Percentiles rank a stretch among this genome's conserved stretches.
Conservation (phyloP, 164 flowering plant species). For the Chimonanthus salicifolius region DNA sequence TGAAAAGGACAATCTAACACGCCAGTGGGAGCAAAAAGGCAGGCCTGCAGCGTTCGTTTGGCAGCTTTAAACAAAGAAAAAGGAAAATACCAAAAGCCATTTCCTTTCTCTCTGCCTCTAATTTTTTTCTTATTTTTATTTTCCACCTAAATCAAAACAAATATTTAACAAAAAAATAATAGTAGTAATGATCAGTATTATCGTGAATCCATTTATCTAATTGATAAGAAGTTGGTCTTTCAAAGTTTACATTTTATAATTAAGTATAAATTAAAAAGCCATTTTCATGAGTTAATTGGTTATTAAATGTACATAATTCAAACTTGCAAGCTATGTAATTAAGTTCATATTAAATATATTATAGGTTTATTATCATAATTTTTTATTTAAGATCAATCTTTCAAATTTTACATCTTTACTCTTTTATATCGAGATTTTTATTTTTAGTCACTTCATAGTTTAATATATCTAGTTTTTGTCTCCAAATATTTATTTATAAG, state of each 20-base stretch:
- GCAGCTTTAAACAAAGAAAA: conserved; percentile 25
- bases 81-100: conserved; percentile 1
- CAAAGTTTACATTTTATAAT: too few relatives aligned
- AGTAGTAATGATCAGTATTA: conserved; percentile 7
- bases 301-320: too few relatives aligned
- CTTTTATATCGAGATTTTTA: not conserved
- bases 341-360: conserved; percentile 3
- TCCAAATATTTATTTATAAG: too few relatives aligned
- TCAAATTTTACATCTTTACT: not conserved
- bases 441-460: too few relatives aligned
- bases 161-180: too few relatives aligned
- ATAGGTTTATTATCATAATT: too few relatives aligned
- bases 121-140: conserved; percentile 20
- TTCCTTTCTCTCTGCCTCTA: not conserved
- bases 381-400: conserved; percentile 3
- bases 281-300: too few relatives aligned
- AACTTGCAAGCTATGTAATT: too few relatives aligned
- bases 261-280: too few relatives aligned
- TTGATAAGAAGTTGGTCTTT: too few relatives aligned
- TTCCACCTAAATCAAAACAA: conserved; percentile 11
- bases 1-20: not conserved
- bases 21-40: not conserved
- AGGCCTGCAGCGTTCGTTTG: conserved; percentile 16
- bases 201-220: not conserved
- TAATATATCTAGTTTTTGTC: too few relatives aligned